Conservation (phyloP, 129 eudicot genomes). For the Escallonia rubra region DNA sequence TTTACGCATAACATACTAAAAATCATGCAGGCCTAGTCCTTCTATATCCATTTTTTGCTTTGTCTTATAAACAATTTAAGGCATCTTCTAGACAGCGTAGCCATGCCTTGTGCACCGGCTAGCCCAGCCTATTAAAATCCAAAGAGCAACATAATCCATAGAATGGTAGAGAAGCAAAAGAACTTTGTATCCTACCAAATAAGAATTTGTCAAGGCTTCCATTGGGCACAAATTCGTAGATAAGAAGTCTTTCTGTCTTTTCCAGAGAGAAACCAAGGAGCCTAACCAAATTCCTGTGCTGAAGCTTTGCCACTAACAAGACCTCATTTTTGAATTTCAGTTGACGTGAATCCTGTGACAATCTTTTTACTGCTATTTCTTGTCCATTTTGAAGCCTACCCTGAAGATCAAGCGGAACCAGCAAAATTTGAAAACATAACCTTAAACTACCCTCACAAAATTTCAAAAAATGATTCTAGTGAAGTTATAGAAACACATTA, state of each 20-base stretch:
- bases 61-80: too few species aligned
- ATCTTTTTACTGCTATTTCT: conserved; percentile 28
- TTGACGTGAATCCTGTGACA: conserved; percentile 10
- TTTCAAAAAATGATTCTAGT: background rate
- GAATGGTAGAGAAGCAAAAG: too few species aligned
- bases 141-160: too few species aligned
- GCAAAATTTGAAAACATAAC: background rate
- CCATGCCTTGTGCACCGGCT: too few species aligned
- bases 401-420: background rate
- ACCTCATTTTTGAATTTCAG: conserved; percentile 35
- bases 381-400: conserved; percentile 21
- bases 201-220: conserved; percentile 32
- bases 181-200: conserved; percentile 15
- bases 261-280: conserved; percentile 29
- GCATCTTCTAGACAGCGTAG: too few species aligned
- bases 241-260: conserved; percentile 26
- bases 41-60: too few species aligned
- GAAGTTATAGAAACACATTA: background rate
- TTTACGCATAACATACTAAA: too few species aligned
- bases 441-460: background rate
- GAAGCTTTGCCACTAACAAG: conserved; percentile 23
- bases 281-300: conserved; percentile 28
- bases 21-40: too few species aligned
- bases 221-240: conserved; percentile 34
- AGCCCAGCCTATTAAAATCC: too few species aligned